A percentile compares a stretch with the other conserved stretches of the same genome.
phyloP scores from a whole-genome alignment of 2,329 filamentous ascomycete genomes.

The Xylariaceae sp. region DNA sequence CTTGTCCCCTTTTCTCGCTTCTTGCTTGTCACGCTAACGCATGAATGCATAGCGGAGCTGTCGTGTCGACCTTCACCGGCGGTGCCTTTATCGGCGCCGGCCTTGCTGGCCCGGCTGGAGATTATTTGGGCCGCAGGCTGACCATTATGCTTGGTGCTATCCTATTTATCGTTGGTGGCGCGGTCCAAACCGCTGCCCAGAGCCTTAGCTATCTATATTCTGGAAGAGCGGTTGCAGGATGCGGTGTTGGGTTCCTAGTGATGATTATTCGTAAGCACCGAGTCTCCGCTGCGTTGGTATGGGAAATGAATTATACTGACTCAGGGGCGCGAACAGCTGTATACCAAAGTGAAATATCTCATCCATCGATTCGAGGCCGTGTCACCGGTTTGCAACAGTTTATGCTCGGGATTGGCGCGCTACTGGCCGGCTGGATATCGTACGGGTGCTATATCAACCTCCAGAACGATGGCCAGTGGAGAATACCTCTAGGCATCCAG shows the following conservation, averaged over 20 bases:
- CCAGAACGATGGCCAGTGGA: constrained; percentile 36
- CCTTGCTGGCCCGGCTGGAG: constrained; percentile 54
- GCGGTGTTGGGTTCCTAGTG: constrained; percentile 47
- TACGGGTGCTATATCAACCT: constrained; percentile 48
- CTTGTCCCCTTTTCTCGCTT: background rate
- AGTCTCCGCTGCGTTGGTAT: constrained; percentile 5
- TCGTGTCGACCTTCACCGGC: constrained; percentile 75
- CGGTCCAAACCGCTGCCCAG: constrained; percentile 66
- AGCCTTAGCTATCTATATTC: constrained; percentile 59
- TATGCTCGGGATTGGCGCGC: constrained; percentile 72
- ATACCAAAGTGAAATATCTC: constrained; percentile 75
- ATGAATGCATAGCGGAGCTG: constrained; percentile 49
- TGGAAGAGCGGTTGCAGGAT: constrained; percentile 65
- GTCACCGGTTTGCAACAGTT: constrained; percentile 77
- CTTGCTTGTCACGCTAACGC: background rate
- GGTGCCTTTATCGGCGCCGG: constrained; percentile 59
- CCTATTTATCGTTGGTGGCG: constrained; percentile 69
- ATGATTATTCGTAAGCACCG: constrained; percentile 34
- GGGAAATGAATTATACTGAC: constrained; percentile 2
- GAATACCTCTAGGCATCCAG: constrained; percentile 65
- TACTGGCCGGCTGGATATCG: constrained; percentile 69
- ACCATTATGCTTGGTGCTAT: constrained; percentile 70
- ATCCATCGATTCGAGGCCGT: constrained; percentile 71
- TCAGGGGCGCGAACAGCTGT: constrained; percentile 37
- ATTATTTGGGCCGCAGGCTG: constrained; percentile 54